Evolutionary conservation across 208 protist genomes (phyloP).

Genomic region (Trypanosoma congolense): DNA sequence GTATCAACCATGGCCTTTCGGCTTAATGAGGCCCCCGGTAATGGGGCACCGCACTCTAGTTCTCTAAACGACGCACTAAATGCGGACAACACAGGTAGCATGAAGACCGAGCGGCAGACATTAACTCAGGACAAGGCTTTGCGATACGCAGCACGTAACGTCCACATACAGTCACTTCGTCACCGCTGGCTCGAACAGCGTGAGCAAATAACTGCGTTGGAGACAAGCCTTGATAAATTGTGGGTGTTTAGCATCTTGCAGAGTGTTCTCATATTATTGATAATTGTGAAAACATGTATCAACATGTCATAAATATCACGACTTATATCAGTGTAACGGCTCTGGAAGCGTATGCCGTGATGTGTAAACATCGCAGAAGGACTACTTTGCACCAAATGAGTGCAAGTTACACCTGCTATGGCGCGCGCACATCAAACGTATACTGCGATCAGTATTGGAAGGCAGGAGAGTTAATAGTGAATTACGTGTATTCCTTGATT

Average conservation of each 20-base stretch:
- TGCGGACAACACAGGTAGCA: slow-evolving; percentile 9
- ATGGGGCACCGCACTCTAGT: not conserved
- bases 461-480: too few species aligned
- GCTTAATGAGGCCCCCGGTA: not conserved
- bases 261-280: too few species aligned
- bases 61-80: slow-evolving; percentile 2
- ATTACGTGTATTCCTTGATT: too few species aligned
- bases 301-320: too few species aligned
- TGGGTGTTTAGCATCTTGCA: slow-evolving; percentile 42
- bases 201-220: slow-evolving; percentile 35
- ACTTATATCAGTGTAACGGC: too few species aligned
- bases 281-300: slow-evolving; percentile 21
- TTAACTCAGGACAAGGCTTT: slow-evolving; percentile 62
- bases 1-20: slow-evolving; percentile 13
- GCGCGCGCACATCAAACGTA: too few species aligned
- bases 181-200: slow-evolving; percentile 79
- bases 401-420: too few species aligned
- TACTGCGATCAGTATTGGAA: too few species aligned
- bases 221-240: slow-evolving; percentile 40
- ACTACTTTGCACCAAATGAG: too few species aligned
- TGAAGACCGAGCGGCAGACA: not conserved
- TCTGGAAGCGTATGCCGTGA: too few species aligned
- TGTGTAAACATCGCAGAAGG: too few species aligned
- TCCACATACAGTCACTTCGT: slow-evolving; percentile 70
- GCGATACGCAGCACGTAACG: slow-evolving; percentile 53